Evolutionary conservation across 371 early-diverging fungal genomes (phyloP).

Genomic region (Entomophthora muscae): DNA sequence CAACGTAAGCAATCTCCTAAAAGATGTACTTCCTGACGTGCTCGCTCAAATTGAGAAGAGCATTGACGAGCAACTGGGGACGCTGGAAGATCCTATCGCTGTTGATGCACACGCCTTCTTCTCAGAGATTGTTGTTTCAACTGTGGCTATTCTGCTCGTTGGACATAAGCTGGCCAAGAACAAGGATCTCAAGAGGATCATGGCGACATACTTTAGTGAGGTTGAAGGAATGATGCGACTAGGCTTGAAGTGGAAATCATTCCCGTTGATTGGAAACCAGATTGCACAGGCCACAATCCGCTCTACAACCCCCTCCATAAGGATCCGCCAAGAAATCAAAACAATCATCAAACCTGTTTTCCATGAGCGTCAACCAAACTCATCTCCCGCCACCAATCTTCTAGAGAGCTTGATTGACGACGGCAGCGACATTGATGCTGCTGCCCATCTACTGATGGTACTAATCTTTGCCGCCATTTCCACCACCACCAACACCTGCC

Average conservation of each 20-base stretch:
- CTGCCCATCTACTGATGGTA: not conserved
- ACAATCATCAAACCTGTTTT: not conserved
- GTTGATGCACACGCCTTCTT: not conserved
- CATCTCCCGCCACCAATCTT: not conserved
- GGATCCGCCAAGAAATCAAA: not conserved
- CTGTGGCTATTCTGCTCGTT: not conserved
- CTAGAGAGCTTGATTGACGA: not conserved
- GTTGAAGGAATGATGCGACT: not conserved
- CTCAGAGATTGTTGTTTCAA: not conserved
- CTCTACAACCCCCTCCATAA: not conserved
- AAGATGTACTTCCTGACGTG: not conserved
- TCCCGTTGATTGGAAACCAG: not conserved
- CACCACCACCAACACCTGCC: slow-evolving; percentile 14
- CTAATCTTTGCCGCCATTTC: slow-evolving; percentile 18
- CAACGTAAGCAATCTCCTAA: not conserved
- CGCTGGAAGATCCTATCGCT: not conserved
- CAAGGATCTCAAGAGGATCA: not conserved
- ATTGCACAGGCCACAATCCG: not conserved
- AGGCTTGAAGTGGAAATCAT: not conserved
- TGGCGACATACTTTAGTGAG: not conserved
- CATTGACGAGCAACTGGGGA: not conserved
- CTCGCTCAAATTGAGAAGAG: not conserved
- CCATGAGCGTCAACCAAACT: not conserved
- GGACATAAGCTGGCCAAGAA: not conserved
- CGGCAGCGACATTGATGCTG: not conserved